phyloP scores from a whole-genome alignment of 1,284 basidiomycete species.

The Athelia sp. region DNA sequence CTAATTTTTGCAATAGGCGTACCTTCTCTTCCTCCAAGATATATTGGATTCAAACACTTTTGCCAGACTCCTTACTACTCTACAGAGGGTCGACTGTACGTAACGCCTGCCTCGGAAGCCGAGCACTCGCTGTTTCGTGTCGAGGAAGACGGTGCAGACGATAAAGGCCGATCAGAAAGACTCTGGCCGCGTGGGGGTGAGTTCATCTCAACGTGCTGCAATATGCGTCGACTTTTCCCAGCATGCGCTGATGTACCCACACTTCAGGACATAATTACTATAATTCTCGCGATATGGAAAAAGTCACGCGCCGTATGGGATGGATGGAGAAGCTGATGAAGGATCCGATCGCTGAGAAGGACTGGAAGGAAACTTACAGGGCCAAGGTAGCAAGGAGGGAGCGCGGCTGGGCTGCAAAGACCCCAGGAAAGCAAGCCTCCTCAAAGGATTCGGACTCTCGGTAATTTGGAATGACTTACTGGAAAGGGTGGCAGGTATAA shows the following conservation, averaged over 20 bases:
- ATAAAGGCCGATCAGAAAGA: not conserved
- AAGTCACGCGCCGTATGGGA: constrained; percentile 31
- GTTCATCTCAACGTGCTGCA: too few species aligned
- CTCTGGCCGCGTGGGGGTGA: too few species aligned
- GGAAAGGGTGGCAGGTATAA: too few species aligned
- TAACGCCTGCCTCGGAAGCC: constrained; percentile 35
- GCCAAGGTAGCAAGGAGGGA: constrained; percentile 9
- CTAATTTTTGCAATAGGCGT: constrained; percentile 33
- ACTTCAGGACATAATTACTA: constrained; percentile 60
- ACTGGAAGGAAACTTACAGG: constrained; percentile 26
- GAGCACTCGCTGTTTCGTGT: constrained; percentile 41
- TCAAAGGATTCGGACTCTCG: too few species aligned
- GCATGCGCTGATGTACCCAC: constrained; percentile 11
- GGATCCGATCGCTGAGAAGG: constrained; percentile 17
- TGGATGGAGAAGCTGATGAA: constrained; percentile 37
- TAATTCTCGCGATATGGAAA: constrained; percentile 46
- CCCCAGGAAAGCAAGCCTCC: not conserved
- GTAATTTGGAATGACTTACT: too few species aligned
- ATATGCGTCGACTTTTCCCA: too few species aligned
- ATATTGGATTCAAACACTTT: constrained; percentile 49
- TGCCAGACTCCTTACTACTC: constrained; percentile 41
- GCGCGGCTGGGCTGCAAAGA: not conserved
- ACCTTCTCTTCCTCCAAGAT: constrained; percentile 42
- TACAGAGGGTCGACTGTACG: constrained; percentile 38
- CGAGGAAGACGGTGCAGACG: constrained; percentile 18